Evolutionary conservation across 2,329 filamentous ascomycete species (phyloP).

Genomic region (Colletotrichum magnum): DNA sequence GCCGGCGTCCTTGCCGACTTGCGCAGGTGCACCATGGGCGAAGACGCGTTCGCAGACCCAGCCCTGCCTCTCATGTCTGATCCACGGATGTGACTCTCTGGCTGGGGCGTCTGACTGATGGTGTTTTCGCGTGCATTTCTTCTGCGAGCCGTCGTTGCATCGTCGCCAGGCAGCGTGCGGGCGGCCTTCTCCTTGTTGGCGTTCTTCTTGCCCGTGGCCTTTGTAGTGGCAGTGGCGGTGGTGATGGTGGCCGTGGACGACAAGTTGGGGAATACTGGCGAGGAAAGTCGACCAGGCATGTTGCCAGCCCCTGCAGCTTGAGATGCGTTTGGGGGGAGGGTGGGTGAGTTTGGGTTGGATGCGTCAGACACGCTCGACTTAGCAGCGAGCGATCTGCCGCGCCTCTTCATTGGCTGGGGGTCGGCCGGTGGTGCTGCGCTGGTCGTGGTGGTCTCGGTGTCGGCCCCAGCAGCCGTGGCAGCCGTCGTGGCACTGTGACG

Average conservation of each 20-base stretch:
- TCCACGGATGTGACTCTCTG: slow-evolving; percentile 57
- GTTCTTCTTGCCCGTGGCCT: slow-evolving; percentile 45
- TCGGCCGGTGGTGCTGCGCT: slow-evolving; percentile 39
- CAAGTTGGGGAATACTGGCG: slow-evolving; percentile 50
- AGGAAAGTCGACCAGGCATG: slow-evolving; percentile 57
- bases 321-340: slow-evolving; percentile 44
- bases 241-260: slow-evolving; percentile 36
- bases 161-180: slow-evolving; percentile 41
- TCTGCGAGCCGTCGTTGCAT: slow-evolving; percentile 52
- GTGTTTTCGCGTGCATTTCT: slow-evolving; percentile 57
- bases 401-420: slow-evolving; percentile 57
- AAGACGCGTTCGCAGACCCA: slow-evolving; percentile 49
- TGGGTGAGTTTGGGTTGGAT: slow-evolving; percentile 53
- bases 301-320: slow-evolving; percentile 48
- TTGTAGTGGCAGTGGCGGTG: slow-evolving; percentile 31
- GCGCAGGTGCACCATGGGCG: slow-evolving; percentile 36
- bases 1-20: slow-evolving; percentile 35
- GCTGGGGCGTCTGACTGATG: slow-evolving; percentile 49
- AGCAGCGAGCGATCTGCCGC: slow-evolving; percentile 56
- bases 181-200: slow-evolving; percentile 43
- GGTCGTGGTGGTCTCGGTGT: slow-evolving; percentile 37
- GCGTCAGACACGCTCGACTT: slow-evolving; percentile 55
- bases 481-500: slow-evolving; percentile 41
- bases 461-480: slow-evolving; percentile 41
- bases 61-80: slow-evolving; percentile 37